Conservation (phyloP, 2,329 filamentous ascomycete species). For the Fusarium verrucosum region DNA sequence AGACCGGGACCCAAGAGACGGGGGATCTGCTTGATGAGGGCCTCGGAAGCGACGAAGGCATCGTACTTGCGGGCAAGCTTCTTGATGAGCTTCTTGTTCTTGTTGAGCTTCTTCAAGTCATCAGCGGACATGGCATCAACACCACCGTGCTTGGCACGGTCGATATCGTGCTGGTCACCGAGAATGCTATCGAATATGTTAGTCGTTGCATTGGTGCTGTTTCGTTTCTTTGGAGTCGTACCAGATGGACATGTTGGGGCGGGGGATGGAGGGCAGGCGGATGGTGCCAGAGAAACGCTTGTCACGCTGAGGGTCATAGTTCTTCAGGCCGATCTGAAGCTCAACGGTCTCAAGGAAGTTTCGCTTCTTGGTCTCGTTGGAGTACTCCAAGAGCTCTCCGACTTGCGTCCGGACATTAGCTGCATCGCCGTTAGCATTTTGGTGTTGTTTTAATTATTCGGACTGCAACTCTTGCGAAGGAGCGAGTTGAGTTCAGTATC, state of each 20-base stretch:
- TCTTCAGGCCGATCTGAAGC: slow-evolving; percentile 94
- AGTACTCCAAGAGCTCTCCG: slow-evolving; percentile 94
- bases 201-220: slow-evolving; percentile 9
- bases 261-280: slow-evolving; percentile 90
- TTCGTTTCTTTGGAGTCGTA: slow-evolving; percentile 29
- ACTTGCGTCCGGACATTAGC: slow-evolving; percentile 97
- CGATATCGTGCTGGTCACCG: slow-evolving; percentile 92
- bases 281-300: slow-evolving; percentile 99
- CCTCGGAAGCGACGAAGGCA: slow-evolving; percentile 96
- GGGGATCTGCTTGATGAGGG: slow-evolving; percentile 99
- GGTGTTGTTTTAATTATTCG: not conserved
- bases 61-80: slow-evolving; percentile 99
- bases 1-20: slow-evolving; percentile 99
- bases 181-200: slow-evolving; percentile 58
- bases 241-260: slow-evolving; percentile 89
- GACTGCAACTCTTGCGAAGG: not conserved
- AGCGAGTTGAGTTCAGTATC: not conserved
- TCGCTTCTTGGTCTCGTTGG: slow-evolving; percentile 91
- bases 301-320: slow-evolving; percentile 99
- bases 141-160: slow-evolving; percentile 99
- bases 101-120: slow-evolving; percentile 99
- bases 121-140: slow-evolving; percentile 98
- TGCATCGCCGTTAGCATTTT: slow-evolving; percentile 52
- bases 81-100: slow-evolving; percentile 99
- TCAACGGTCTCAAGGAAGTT: slow-evolving; percentile 98